phyloP scores from a whole-genome alignment of 179 eudicot genomes.

The Silene vulgaris region DNA sequence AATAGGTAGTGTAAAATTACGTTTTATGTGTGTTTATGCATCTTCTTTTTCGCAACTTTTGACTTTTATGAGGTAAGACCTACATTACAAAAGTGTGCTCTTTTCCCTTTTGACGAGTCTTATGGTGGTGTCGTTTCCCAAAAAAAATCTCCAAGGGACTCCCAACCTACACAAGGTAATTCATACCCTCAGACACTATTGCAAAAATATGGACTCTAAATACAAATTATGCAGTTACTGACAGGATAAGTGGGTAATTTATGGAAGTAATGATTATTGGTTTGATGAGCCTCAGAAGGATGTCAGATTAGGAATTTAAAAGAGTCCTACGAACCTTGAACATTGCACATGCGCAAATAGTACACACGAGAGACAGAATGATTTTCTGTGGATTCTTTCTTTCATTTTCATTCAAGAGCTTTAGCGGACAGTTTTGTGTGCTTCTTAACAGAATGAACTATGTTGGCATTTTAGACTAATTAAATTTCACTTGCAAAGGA shows the following conservation, averaged over 20 bases:
- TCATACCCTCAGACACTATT: neutral
- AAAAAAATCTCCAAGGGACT: neutral
- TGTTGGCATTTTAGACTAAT: conserved; percentile 3
- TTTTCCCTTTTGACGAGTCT: neutral
- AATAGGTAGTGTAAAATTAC: conserved; percentile 46
- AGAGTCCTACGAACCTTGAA: neutral
- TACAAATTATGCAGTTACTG: conserved; percentile 4
- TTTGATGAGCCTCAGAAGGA: neutral
- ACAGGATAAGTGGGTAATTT: neutral
- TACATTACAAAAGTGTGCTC: neutral
- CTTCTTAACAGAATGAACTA: conserved; percentile 1
- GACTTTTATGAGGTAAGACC: neutral
- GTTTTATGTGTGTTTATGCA: conserved; percentile 10
- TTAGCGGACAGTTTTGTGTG: neutral
- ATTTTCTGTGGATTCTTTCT: neutral
- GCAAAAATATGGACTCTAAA: neutral
- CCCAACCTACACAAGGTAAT: neutral
- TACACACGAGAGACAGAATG: neutral
- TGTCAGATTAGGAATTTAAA: neutral
- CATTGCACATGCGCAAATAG: neutral
- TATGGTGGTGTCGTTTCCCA: neutral
- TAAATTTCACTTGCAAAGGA: conserved; percentile 2
- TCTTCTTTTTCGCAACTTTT: neutral
- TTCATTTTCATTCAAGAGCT: neutral
- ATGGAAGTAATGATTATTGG: conserved; percentile 2